phyloP scores from a whole-genome alignment of 2,329 filamentous ascomycete genomes.

The Cyclaneusma minus region DNA sequence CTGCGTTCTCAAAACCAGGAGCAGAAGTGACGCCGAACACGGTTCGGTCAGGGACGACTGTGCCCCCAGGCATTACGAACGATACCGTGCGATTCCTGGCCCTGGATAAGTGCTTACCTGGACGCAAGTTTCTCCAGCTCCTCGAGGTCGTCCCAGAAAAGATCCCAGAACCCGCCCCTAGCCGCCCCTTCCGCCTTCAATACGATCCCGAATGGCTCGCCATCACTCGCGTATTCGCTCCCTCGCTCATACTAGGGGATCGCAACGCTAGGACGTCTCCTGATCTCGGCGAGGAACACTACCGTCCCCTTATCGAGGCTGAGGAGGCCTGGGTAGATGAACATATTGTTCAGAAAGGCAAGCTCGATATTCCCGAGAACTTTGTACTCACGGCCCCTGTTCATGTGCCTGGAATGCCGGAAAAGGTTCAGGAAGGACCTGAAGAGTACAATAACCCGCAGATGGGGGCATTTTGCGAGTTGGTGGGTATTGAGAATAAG shows the following conservation, averaged over 20 bases:
- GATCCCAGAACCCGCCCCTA: constrained; percentile 2
- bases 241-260: constrained; percentile 48
- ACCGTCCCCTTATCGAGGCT: constrained; percentile 49
- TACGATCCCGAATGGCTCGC: constrained; percentile 96
- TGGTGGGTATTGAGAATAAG: constrained; percentile 63
- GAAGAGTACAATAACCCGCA: constrained; percentile 78
- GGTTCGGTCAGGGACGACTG: constrained; percentile 39
- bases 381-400: constrained; percentile 64
- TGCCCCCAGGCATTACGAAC: constrained; percentile 62
- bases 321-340: constrained; percentile 70
- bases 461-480: constrained; percentile 63
- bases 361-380: constrained; percentile 59
- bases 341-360: constrained; percentile 46
- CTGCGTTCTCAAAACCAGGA: constrained; percentile 45
- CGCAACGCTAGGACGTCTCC: constrained; percentile 32
- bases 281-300: constrained; percentile 54
- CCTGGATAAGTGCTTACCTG: constrained; percentile 76
- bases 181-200: constrained; percentile 25
- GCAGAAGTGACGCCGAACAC: no score
- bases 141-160: constrained; percentile 39
- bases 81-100: constrained; percentile 71
- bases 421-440: constrained; percentile 46
- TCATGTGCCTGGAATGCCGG: constrained; percentile 41
- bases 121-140: constrained; percentile 70
- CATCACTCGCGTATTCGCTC: constrained; percentile 70